phyloP scores from a whole-genome alignment of 148 eudicot species.

The Cornus controversa region DNA sequence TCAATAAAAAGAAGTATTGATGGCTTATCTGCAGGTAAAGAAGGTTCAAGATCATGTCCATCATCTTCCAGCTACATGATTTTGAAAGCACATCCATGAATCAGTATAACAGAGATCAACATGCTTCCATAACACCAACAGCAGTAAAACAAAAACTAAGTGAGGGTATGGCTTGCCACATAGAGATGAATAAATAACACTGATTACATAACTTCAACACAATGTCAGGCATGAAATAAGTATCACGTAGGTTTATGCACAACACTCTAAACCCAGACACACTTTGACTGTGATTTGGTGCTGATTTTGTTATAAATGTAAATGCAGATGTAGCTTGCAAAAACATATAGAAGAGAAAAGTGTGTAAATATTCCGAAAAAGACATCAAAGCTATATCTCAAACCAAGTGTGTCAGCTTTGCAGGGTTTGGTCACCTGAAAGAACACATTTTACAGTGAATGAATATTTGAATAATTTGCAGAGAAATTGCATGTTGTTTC shows the following conservation, averaged over 20 bases:
- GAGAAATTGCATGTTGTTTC: too few relatives aligned
- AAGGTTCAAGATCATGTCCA: constrained; percentile 39
- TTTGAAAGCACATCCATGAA: background rate
- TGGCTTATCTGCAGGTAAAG: constrained; percentile 71
- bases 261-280: background rate
- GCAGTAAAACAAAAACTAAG: background rate
- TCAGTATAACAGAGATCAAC: background rate
- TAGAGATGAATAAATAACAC: background rate
- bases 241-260: background rate
- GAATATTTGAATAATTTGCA: too few relatives aligned
- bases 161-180: background rate
- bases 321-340: too few relatives aligned
- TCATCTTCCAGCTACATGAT: constrained; percentile 59
- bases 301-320: background rate
- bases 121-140: background rate
- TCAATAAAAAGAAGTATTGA: constrained; percentile 78
- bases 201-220: background rate
- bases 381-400: too few relatives aligned
- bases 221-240: background rate
- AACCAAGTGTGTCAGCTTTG: too few relatives aligned
- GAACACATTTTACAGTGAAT: too few relatives aligned
- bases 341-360: too few relatives aligned
- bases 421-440: too few relatives aligned
- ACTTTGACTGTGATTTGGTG: background rate
- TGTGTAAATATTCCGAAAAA: too few relatives aligned